Evolutionary conservation across 306 rosid genomes (phyloP).

Genomic region (Vigna hirtella): DNA sequence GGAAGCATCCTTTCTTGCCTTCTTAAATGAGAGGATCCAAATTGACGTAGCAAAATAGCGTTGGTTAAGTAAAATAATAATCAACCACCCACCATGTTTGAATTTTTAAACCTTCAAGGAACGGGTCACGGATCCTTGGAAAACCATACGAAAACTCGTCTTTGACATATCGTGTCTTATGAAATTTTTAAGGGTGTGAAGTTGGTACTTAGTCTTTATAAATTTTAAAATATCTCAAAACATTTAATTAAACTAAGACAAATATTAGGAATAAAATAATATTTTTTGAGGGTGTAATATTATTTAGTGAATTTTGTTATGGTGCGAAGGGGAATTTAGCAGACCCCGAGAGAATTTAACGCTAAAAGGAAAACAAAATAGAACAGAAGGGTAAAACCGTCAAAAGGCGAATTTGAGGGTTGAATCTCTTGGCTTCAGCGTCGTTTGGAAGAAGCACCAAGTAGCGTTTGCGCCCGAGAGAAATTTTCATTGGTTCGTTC

Average conservation of each 20-base stretch:
- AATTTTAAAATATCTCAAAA: not conserved
- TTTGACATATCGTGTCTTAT: not conserved
- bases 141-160: not conserved
- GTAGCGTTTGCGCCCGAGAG: conserved; percentile 32
- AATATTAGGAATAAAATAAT: not conserved
- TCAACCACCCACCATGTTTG: not conserved
- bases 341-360: conserved; percentile 23
- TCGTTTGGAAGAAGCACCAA: conserved; percentile 36
- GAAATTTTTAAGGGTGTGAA: not conserved
- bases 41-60: not conserved
- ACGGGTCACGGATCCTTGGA: not conserved
- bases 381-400: conserved; percentile 34
- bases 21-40: not conserved
- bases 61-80: conserved; percentile 9
- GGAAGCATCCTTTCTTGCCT: not conserved
- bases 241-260: not conserved
- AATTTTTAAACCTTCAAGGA: not conserved
- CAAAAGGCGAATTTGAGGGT: conserved; percentile 13
- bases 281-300: no score
- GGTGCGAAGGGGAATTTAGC: conserved; percentile 24
- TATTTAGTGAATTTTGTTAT: not conserved
- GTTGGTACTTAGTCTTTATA: not conserved
- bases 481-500: not conserved
- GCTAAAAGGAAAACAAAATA: not conserved
- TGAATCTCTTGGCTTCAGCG: conserved; percentile 48